A percentile compares a stretch with the other conserved stretches of the same genome.
phyloP scores from a whole-genome alignment of 805 yeast genomes.

The Candida pseudoglaebosa region DNA sequence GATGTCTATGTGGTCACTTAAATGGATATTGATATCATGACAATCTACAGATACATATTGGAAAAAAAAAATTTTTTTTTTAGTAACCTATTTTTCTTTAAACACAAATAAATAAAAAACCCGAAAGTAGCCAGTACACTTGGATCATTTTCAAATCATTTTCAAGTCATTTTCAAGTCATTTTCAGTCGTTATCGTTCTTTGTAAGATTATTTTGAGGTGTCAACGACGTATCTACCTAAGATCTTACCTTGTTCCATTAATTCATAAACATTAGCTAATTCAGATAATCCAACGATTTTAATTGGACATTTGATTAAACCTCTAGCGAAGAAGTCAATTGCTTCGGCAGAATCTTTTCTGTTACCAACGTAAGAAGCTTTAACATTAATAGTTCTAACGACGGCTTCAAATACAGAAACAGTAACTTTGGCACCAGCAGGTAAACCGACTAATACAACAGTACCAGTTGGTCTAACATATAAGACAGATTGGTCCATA shows the following conservation, averaged over 20 bases:
- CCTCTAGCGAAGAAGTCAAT: conserved; percentile 72
- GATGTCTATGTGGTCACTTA: no score
- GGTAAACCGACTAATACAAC: conserved; percentile 64
- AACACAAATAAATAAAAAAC: not conserved
- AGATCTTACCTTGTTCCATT: conserved; percentile 81
- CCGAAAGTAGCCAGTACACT: not conserved
- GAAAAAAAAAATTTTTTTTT: no score
- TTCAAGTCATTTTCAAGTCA: not conserved
- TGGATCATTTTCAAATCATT: not conserved
- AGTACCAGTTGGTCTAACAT: conserved; percentile 33
- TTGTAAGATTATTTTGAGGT: conserved; percentile 45
- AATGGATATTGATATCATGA: no score
- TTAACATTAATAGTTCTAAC: conserved; percentile 66
- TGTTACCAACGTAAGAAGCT: conserved; percentile 87
- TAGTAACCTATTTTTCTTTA: not conserved
- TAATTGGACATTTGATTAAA: conserved; percentile 66
- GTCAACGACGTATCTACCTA: conserved; percentile 88
- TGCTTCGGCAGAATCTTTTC: conserved; percentile 82
- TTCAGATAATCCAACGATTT: conserved; percentile 70
- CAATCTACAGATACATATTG: no score
- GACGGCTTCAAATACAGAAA: conserved; percentile 70
- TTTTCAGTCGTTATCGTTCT: not conserved
- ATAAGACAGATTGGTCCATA: conserved; percentile 55
- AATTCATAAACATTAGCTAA: conserved; percentile 64
- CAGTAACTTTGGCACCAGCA: conserved; percentile 67